phyloP scores from a whole-genome alignment of 108 stramenopile genomes.

The Stephanodiscus triporus region DNA sequence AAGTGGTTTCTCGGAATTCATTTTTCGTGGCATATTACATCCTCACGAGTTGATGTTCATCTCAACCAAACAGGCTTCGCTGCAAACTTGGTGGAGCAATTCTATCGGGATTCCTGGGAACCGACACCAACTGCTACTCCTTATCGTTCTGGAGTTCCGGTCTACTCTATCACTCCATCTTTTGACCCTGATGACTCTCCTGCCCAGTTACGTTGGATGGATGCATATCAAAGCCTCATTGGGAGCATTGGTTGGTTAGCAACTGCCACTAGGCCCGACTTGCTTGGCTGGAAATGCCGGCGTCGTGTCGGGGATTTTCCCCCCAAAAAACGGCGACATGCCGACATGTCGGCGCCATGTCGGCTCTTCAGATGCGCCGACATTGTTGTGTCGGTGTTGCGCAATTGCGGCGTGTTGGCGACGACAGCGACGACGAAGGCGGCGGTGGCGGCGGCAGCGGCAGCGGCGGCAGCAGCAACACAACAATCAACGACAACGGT shows the following conservation, averaged over 20 bases:
- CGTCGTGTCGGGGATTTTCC: too few species aligned
- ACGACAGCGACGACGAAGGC: too few species aligned
- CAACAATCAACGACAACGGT: too few species aligned
- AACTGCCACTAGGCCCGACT: neutral
- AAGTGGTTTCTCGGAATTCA: constrained; percentile 20
- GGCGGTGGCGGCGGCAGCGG: too few species aligned
- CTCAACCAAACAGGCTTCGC: constrained; percentile 29
- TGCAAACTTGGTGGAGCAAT: constrained; percentile 13
- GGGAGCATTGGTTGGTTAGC: neutral
- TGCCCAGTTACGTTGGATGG: neutral
- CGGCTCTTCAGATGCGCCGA: too few species aligned
- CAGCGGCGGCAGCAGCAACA: too few species aligned
- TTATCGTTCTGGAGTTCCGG: constrained; percentile 26
- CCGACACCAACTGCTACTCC: constrained; percentile 11
- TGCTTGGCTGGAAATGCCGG: too few species aligned
- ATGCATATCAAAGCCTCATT: constrained; percentile 7
- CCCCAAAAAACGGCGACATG: too few species aligned
- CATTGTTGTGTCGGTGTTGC: too few species aligned
- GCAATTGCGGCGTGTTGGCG: too few species aligned
- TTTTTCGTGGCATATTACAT: constrained; percentile 17
- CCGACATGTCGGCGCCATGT: too few species aligned
- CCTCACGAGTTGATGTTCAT: constrained; percentile 7
- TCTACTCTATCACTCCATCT: constrained; percentile 19
- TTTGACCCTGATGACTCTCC: neutral
- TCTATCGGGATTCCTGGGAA: neutral